phyloP scores from a whole-genome alignment of 164 flowering plant genomes.

The Paratinospora sagittata region DNA sequence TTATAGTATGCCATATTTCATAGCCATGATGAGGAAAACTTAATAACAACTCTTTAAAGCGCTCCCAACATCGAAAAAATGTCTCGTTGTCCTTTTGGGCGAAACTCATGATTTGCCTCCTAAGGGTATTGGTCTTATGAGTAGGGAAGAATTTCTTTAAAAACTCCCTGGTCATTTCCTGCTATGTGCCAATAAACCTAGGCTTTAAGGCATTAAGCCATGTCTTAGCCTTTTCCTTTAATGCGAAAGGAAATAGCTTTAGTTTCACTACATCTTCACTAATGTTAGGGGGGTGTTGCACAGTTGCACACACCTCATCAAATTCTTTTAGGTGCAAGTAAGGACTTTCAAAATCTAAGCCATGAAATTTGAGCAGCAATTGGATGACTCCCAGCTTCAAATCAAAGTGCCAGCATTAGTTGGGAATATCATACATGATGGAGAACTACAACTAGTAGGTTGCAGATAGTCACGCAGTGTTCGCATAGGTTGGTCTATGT shows the following conservation, averaged over 20 bases:
- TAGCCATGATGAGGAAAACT: no score
- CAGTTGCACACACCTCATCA: not conserved
- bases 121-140: not conserved
- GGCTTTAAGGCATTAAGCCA: not conserved
- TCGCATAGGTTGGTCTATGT: not conserved
- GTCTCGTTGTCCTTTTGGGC: not conserved
- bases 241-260: not conserved
- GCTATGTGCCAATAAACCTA: not conserved
- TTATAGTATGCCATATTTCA: no score
- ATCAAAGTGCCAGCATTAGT: not conserved
- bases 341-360: not conserved
- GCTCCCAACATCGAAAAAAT: not conserved
- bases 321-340: not conserved
- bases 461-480: not conserved
- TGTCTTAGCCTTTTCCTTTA: no score
- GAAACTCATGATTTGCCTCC: not conserved
- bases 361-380: constrained; percentile 1
- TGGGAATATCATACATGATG: not conserved
- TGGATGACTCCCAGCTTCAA: not conserved
- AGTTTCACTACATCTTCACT: not conserved
- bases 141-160: not conserved
- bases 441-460: not conserved
- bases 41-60: not conserved
- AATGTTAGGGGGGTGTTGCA: no score
- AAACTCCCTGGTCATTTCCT: not conserved